These are phyloP conservation scores for Chaetoceros muelleri DNA, from an alignment of 108 stramenopile genomes.

Conservation along the genomic window DNA sequence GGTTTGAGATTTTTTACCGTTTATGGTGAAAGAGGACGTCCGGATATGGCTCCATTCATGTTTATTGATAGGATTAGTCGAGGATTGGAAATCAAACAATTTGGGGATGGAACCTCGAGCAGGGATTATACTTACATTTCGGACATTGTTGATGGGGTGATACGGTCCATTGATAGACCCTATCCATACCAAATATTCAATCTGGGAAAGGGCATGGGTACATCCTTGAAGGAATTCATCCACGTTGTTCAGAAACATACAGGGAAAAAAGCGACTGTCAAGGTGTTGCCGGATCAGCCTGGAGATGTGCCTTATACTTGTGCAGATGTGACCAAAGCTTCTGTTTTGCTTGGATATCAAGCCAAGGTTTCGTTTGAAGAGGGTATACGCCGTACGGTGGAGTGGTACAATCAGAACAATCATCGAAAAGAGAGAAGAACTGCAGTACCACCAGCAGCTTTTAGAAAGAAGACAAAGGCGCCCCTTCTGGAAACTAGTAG, in stretches of 20 bases:
- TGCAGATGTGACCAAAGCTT: slow-evolving; percentile 90
- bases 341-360: slow-evolving; percentile 79
- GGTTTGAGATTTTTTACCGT: slow-evolving; percentile 97
- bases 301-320: slow-evolving; percentile 98
- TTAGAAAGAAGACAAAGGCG: no score
- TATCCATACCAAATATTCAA: slow-evolving; percentile 93
- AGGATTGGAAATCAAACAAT: slow-evolving; percentile 91
- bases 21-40: slow-evolving; percentile 93
- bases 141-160: slow-evolving; percentile 95
- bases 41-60: slow-evolving; percentile 97
- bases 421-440: no score
- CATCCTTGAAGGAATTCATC: slow-evolving; percentile 87
- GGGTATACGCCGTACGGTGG: slow-evolving; percentile 86
- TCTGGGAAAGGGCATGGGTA: slow-evolving; percentile 94
- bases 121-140: slow-evolving; percentile 98
- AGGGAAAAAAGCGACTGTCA: slow-evolving; percentile 81
- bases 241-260: slow-evolving; percentile 83
- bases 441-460: no score
- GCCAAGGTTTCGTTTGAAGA: slow-evolving; percentile 88
- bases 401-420: slow-evolving; percentile 88
- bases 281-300: slow-evolving; percentile 92
- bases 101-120: slow-evolving; percentile 87
- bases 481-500: no score
- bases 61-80: slow-evolving; percentile 91
- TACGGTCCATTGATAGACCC: slow-evolving; percentile 88